Percentiles rank a stretch among this genome's conserved stretches.
Evolutionary conservation across 1,139 yeast genomes (phyloP).

Genomic region (Geotrichum bryndzae): DNA sequence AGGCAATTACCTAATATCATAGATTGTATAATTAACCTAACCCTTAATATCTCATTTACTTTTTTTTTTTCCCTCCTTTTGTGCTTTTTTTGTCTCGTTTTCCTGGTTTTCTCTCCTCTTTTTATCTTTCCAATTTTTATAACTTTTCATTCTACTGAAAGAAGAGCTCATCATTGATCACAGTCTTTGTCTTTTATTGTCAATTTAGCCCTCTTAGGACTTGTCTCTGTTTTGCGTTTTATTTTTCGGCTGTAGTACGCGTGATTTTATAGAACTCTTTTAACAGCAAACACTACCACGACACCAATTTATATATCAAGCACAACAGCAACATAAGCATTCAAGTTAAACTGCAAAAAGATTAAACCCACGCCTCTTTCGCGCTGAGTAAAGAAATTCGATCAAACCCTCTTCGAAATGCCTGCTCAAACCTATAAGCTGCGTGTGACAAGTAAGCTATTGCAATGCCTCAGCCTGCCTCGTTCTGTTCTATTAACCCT

Average conservation of each 20-base stretch:
- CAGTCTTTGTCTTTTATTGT: neutral
- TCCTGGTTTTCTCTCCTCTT: neutral
- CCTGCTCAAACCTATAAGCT: slow-evolving; percentile 16
- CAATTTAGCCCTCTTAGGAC: neutral
- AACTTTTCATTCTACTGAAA: neutral
- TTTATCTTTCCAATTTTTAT: neutral
- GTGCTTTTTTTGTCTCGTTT: neutral
- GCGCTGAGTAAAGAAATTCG: neutral
- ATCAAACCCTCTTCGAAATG: neutral
- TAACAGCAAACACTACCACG: neutral
- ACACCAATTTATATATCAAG: neutral
- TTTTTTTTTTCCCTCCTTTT: neutral
- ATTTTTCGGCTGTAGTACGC: neutral
- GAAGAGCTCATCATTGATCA: neutral
- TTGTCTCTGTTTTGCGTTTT: neutral
- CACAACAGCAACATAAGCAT: neutral
- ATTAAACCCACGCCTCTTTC: neutral
- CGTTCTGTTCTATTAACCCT: neutral
- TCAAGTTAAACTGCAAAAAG: neutral
- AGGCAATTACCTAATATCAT: neutral
- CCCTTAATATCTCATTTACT: neutral
- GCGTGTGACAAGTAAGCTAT: slow-evolving; percentile 18
- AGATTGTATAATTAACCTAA: neutral
- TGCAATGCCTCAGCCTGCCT: neutral
- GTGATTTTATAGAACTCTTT: neutral